Base-by-base conservation (phyloP, 306 rosid genomes). In the Cotoneaster glaucophyllus region DNA sequence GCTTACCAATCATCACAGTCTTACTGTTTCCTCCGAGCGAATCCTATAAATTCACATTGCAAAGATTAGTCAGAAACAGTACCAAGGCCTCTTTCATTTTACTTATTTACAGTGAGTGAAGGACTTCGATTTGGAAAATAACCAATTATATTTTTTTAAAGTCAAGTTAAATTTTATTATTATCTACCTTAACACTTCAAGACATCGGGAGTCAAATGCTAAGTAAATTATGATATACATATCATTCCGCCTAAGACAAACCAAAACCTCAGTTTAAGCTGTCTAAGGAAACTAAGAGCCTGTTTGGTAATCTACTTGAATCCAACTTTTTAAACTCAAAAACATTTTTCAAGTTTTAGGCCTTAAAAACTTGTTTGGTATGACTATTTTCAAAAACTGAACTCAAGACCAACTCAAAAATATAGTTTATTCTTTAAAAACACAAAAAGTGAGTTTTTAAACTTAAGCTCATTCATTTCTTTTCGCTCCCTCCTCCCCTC, bases 1-100 rank as follows among this genome's bases (percentile, higher is more conserved):
- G 72, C 79, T 66, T 90, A 96, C 99, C 98, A 83, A 96, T 96
- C 99, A 96, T 96, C 71, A 96, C 93, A 0, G 99, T 96, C 85
- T 93, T 96, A 86, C 98, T 96, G 85, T 96, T 96, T 80, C 99
- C 99, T 67, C 98, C 98, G 32, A 96, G 91, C 64, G 98, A 96
- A 77, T 96, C 98, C 99, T 96, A 66, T 26, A 59, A 66, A 81
- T 81, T 65, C 79, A 86, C 82, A 77, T 68, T 77, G 26, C 80
- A 73, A 17, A 6, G 57, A 64, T 54, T 15, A 71, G 77, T 75
- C 69, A 82, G 25, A 61, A 70, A 48, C 43, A 50, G 48, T 6
- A 65, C 25, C n/a, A 9, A 10, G 15, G 26, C 45, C 10, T 25
- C 37, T 8, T 69, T n/a, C 6, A 12, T 64, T 34, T 34, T 21